Evolutionary conservation across 176 grass and related monocot genomes (phyloP).

Genomic region (Rhynchospora tenuis): DNA sequence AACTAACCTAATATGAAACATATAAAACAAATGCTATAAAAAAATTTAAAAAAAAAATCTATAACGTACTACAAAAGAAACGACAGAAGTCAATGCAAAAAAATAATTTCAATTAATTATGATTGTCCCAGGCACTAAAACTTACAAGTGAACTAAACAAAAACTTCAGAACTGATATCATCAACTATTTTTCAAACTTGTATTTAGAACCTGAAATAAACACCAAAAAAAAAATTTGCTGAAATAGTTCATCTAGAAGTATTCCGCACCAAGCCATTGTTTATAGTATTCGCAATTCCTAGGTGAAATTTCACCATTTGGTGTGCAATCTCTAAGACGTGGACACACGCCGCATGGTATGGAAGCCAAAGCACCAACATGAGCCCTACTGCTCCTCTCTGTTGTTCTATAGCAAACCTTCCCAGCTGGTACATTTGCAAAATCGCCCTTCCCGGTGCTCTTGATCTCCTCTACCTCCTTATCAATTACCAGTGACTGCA

Average conservation of each 20-base stretch:
- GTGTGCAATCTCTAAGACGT: slow-evolving; percentile 2
- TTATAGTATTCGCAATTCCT: slow-evolving; percentile 18
- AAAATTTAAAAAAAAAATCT: not conserved
- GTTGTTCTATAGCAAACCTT: slow-evolving; percentile 13
- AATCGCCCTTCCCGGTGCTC: slow-evolving; percentile 19
- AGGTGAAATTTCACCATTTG: slow-evolving; percentile 21
- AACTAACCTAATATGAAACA: not conserved
- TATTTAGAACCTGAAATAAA: not conserved
- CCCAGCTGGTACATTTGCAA: slow-evolving; percentile 11
- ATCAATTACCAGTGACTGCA: slow-evolving; percentile 14
- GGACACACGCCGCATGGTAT: slow-evolving; percentile 7
- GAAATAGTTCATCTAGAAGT: not conserved
- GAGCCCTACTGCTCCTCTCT: not conserved
- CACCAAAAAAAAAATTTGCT: not conserved
- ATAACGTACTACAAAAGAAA: not conserved
- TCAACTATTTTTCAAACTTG: not conserved
- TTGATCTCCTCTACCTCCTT: slow-evolving; percentile 19
- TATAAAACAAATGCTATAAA: not conserved
- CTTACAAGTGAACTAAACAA: not conserved
- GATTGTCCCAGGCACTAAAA: not conserved
- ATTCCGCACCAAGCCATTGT: not conserved
- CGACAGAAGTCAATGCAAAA: not conserved
- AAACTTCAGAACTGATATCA: not conserved
- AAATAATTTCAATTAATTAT: not conserved
- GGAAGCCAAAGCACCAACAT: not conserved